Conservation (phyloP, 495 filamentous ascomycete species). For the Barbatosphaeria neglecta region DNA sequence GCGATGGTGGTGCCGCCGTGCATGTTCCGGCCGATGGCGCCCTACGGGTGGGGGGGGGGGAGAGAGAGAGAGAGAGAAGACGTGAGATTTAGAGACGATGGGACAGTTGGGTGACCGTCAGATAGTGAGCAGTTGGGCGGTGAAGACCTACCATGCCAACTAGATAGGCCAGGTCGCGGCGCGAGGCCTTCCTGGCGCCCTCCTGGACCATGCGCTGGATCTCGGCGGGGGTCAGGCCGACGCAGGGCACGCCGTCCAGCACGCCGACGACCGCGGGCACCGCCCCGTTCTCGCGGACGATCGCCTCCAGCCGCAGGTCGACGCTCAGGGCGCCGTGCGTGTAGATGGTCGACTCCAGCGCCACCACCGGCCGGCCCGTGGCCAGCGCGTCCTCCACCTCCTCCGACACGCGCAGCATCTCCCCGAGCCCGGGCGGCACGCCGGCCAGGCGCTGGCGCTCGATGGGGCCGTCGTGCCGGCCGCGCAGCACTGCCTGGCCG, state of each 20-base stretch:
- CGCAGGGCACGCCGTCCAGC: slow-evolving; percentile 64
- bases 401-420: slow-evolving; percentile 62
- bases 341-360: slow-evolving; percentile 80
- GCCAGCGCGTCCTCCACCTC: slow-evolving; percentile 70
- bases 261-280: slow-evolving; percentile 90
- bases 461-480: background rate
- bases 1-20: slow-evolving; percentile 90
- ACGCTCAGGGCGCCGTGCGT: slow-evolving; percentile 71
- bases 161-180: slow-evolving; percentile 73
- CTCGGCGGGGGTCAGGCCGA: slow-evolving; percentile 62
- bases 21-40: slow-evolving; percentile 49
- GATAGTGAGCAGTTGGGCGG: background rate
- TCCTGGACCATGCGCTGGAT: slow-evolving; percentile 58
- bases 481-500: background rate
- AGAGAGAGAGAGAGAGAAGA: too few species aligned
- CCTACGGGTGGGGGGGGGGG: too few species aligned
- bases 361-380: slow-evolving; percentile 68
- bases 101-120: too few species aligned
- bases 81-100: too few species aligned
- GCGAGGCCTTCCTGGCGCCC: slow-evolving; percentile 66
- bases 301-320: slow-evolving; percentile 66
- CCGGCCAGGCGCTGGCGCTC: background rate
- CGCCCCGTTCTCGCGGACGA: slow-evolving; percentile 69
- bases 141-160: slow-evolving; percentile 55
- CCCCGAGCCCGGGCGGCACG: slow-evolving; percentile 22